Base-by-base conservation (phyloP, 768 basidiomycete genomes). In the Amanita brunnescens region DNA sequence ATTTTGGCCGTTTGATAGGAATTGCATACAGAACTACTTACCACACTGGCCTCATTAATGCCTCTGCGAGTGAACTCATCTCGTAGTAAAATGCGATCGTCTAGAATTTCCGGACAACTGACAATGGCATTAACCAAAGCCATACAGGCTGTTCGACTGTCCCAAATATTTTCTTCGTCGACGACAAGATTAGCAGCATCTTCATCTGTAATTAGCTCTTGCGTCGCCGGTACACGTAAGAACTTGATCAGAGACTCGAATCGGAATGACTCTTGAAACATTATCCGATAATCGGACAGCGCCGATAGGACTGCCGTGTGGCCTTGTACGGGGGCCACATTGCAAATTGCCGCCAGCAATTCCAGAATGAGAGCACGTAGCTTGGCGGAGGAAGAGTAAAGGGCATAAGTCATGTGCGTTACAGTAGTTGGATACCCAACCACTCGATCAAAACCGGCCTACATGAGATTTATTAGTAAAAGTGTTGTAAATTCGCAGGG, bases 41-140 rank as follows among this genome's bases (percentile, higher is more conserved):
- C 93, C 54, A 87, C 83, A 51, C 94, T 79, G 34, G 78, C 74
- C 62, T 95, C 88, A 57, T 91, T 89, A 51, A 97, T 61, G 0
- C 92, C 92, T 57, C 91, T 71, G 32, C 91, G 72, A 6, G 77
- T 72, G 50, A 96, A 78, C 66, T 97, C 93, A 50, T 94, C 91
- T 33, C 92, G 73, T 14, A 95, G 69, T 52, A 83, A 55, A 23
- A 91, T 75, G 4, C 93, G 75, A 40, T 89, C 86, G 58, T 94
- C 92, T 20, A 95, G 64, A 2, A 76, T 74, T 44, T 90, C 81
- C 0, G 87, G 83, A 58, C 80, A 84, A 57, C 82, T 87, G 9
- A 83, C 81, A 18, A 95, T 59, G 1, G 90, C 85, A 61, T 91
- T 93, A 56, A 93, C 62, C 30, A 96, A 70, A 0, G 81, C 76